Conservation (phyloP, 371 early-diverging fungal species). For the Parasitella parasitica region DNA sequence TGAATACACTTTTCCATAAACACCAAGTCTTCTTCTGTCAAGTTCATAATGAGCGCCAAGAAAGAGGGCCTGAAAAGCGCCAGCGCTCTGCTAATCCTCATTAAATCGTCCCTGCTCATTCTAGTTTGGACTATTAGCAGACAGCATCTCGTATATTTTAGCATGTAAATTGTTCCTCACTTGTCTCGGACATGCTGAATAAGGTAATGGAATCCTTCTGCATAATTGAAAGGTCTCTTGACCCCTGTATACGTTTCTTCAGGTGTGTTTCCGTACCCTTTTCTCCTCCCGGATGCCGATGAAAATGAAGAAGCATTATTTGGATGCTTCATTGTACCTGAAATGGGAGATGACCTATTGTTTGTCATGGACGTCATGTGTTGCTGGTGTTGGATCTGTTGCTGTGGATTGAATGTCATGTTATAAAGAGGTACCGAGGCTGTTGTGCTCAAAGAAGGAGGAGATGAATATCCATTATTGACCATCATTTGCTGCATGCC, state of each 20-base stretch:
- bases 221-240: constrained; percentile 79
- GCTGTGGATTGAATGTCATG: background rate
- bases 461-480: background rate
- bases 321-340: background rate
- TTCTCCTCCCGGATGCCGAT: constrained; percentile 23
- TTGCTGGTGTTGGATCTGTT: background rate
- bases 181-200: constrained; percentile 74
- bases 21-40: constrained; percentile 88
- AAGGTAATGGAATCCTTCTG: constrained; percentile 87
- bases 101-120: constrained; percentile 82
- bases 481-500: background rate
- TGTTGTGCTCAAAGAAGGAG: background rate
- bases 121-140: background rate
- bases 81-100: constrained; percentile 84
- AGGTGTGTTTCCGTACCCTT: constrained; percentile 41
- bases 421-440: background rate
- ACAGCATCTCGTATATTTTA: background rate
- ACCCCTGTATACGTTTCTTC: constrained; percentile 76
- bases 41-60: constrained; percentile 85
- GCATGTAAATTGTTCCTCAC: constrained; percentile 40
- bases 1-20: constrained; percentile 91
- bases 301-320: background rate
- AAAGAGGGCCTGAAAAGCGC: constrained; percentile 89
- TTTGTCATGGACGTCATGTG: background rate
- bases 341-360: background rate